Conservation (phyloP, 805 yeast species). For the Candida incommunis region DNA sequence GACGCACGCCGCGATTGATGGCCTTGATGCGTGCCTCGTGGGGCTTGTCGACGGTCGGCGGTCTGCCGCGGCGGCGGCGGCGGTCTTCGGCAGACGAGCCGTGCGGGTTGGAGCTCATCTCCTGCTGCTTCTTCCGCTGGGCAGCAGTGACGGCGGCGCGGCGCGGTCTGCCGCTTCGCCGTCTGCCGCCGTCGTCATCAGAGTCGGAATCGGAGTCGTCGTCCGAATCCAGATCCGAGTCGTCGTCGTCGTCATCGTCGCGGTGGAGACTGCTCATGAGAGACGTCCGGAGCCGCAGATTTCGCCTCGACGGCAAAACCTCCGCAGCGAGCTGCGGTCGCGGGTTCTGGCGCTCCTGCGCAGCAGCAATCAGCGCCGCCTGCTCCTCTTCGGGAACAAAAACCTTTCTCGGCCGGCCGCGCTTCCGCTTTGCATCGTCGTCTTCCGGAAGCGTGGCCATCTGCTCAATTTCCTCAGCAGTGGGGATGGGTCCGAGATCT, state of each 20-base stretch:
- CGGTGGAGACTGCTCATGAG: neutral
- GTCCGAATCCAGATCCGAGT: conserved; percentile 14
- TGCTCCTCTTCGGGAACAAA: neutral
- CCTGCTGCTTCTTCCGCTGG: conserved; percentile 12
- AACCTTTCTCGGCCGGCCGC: conserved; percentile 55
- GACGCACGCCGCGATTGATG: conserved; percentile 67
- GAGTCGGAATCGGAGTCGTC: conserved; percentile 21
- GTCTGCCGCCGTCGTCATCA: conserved; percentile 15
- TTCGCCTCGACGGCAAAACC: conserved; percentile 4
- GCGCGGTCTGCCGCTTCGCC: conserved; percentile 12
- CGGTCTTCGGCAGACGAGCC: conserved; percentile 21
- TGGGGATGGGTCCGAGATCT: conserved; percentile 57
- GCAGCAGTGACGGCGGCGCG: conserved; percentile 13
- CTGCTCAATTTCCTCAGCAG: conserved; percentile 19
- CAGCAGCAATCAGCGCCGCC: neutral
- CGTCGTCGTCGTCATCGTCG: conserved; percentile 14
- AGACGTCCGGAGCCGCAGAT: neutral
- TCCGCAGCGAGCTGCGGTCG: conserved; percentile 4
- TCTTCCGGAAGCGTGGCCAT: conserved; percentile 3
- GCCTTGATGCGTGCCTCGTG: conserved; percentile 87
- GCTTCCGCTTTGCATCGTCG: conserved; percentile 23
- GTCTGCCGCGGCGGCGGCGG: conserved; percentile 68
- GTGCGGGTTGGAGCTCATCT: conserved; percentile 17
- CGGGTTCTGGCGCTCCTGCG: conserved; percentile 6
- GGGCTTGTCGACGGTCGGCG: conserved; percentile 82